phyloP scores from a whole-genome alignment of 2,329 filamentous ascomycete genomes.

The Proliferodiscus dingleyae region DNA sequence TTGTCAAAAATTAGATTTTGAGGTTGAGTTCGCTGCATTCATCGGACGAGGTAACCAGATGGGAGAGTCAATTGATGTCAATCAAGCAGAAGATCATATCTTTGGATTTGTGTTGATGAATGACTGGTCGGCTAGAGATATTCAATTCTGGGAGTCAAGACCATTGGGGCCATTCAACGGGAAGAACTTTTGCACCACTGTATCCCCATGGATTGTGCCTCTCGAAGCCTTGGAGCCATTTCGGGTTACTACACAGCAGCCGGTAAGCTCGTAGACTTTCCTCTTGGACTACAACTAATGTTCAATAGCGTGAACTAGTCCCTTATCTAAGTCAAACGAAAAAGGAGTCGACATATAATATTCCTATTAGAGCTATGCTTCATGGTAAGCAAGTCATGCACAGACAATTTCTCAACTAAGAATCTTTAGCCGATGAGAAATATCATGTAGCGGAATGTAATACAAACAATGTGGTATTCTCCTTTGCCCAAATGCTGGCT shows the following conservation, averaged over 20 bases:
- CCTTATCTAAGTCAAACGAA: constrained; percentile 5
- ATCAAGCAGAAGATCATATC: constrained; percentile 52
- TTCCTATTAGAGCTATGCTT: not conserved
- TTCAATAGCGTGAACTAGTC: not conserved
- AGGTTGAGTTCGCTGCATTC: constrained; percentile 21
- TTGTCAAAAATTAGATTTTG: constrained; percentile 33
- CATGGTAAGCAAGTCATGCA: not conserved
- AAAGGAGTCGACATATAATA: not conserved
- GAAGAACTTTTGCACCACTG: constrained; percentile 55
- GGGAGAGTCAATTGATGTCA: constrained; percentile 36
- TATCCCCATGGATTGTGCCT: constrained; percentile 59
- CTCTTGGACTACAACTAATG: not conserved
- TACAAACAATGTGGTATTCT: constrained; percentile 37
- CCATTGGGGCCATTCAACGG: constrained; percentile 57
- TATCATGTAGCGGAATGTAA: not conserved
- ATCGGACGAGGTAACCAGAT: constrained; percentile 33
- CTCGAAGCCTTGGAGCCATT: constrained; percentile 46
- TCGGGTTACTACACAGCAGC: not conserved
- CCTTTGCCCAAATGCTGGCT: constrained; percentile 34
- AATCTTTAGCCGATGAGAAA: constrained; percentile 14
- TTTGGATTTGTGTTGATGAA: constrained; percentile 60
- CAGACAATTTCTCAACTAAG: not conserved
- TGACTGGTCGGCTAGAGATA: constrained; percentile 58
- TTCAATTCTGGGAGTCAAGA: constrained; percentile 56
- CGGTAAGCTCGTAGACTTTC: not conserved